phyloP scores from a whole-genome alignment of 768 basidiomycete species.

The Pilatotrama ljubarskyi region DNA sequence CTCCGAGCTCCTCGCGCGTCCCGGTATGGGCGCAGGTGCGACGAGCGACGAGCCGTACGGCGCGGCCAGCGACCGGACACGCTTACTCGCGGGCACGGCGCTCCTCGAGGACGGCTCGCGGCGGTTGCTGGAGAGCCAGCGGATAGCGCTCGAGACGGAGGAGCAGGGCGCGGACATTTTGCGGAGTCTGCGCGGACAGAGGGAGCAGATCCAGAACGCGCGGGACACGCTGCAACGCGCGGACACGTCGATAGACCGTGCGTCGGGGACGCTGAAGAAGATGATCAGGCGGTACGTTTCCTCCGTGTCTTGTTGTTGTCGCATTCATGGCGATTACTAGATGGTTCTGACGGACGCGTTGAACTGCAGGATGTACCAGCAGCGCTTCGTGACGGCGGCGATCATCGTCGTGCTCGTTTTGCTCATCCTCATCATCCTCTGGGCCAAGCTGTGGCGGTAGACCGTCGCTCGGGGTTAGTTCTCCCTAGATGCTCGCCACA shows the following conservation, averaged over 20 bases:
- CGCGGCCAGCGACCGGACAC: conserved; percentile 67
- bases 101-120: conserved; percentile 82
- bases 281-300: conserved; percentile 88
- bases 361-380: conserved; percentile 88
- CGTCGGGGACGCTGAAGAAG: conserved; percentile 87
- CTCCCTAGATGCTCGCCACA: no score
- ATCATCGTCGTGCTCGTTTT: conserved; percentile 86
- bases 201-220: conserved; percentile 94
- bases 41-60: conserved; percentile 82
- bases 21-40: conserved; percentile 40
- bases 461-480: not conserved
- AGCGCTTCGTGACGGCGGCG: conserved; percentile 81
- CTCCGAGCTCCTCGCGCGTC: conserved; percentile 64
- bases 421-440: conserved; percentile 79
- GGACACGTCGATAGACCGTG: conserved; percentile 87
- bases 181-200: conserved; percentile 76
- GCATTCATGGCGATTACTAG: conserved; percentile 22
- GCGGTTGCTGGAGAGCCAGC: conserved; percentile 85
- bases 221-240: conserved; percentile 87
- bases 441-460: conserved; percentile 66
- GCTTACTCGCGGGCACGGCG: conserved; percentile 76
- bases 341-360: conserved; percentile 22
- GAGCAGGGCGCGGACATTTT: conserved; percentile 93
- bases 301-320: conserved; percentile 2
- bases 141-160: conserved; percentile 95